Conservation (phyloP, 2,329 filamentous ascomycete genomes). For the Huntiella savannae region DNA sequence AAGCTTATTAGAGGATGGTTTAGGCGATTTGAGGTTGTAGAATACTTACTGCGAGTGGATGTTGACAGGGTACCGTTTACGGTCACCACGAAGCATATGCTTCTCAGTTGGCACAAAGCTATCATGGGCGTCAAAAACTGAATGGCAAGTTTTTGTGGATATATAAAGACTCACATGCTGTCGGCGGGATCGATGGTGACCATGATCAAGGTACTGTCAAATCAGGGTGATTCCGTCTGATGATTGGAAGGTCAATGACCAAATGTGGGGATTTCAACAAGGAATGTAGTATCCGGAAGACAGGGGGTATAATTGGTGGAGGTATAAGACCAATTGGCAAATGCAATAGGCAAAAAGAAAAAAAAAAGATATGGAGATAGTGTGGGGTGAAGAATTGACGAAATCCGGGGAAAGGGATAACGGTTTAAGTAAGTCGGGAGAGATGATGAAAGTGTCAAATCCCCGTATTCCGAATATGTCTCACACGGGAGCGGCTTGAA, state of each 20-base stretch:
- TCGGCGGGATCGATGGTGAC: constrained; percentile 18
- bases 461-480: neutral
- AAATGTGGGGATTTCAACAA: neutral
- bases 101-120: constrained; percentile 34
- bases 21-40: neutral
- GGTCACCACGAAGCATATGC: constrained; percentile 39
- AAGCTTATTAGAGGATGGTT: constrained; percentile 11
- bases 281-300: neutral
- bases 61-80: constrained; percentile 47
- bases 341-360: neutral
- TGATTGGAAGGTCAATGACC: neutral
- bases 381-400: neutral
- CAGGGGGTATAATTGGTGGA: constrained; percentile 1
- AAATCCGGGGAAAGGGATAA: neutral
- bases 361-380: neutral
- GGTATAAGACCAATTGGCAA: neutral
- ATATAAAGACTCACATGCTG: constrained; percentile 5
- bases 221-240: neutral
- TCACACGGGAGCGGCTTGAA: no score
- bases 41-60: constrained; percentile 43
- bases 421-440: neutral
- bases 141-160: constrained; percentile 1
- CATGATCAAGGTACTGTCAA: constrained; percentile 20
- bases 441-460: neutral
- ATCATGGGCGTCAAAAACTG: constrained; percentile 29